A percentile compares a stretch with the other conserved stretches of the same genome.
phyloP scores from a whole-genome alignment of 1,139 yeast species.

The Yamadazyma epiphylla region DNA sequence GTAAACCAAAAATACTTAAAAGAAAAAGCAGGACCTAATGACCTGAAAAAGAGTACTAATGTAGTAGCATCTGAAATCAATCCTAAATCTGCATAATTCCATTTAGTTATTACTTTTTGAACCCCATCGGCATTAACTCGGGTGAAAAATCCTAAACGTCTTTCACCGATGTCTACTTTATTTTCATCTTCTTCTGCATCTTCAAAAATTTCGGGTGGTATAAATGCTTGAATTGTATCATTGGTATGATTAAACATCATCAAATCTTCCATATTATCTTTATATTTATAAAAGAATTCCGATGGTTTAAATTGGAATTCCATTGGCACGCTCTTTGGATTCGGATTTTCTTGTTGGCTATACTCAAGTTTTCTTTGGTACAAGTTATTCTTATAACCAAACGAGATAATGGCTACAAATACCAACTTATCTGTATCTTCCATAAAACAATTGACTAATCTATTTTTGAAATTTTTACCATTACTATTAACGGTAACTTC shows the following conservation, averaged over 20 bases:
- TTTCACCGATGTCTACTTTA: slow-evolving; percentile 24
- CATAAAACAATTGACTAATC: slow-evolving; percentile 34
- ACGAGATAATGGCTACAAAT: slow-evolving; percentile 32
- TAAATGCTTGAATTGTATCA: slow-evolving; percentile 26
- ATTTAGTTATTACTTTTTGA: slow-evolving; percentile 18
- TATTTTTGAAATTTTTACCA: slow-evolving; percentile 34
- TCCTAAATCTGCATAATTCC: slow-evolving; percentile 19
- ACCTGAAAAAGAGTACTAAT: slow-evolving; percentile 25
- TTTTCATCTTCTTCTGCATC: slow-evolving; percentile 14
- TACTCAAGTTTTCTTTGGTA: slow-evolving; percentile 13
- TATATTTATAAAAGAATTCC: slow-evolving; percentile 28
- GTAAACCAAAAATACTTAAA: slow-evolving; percentile 22
- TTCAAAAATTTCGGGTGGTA: slow-evolving; percentile 28
- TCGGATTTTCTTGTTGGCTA: slow-evolving; percentile 4
- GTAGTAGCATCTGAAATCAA: slow-evolving; percentile 32
- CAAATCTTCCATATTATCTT: slow-evolving; percentile 25
- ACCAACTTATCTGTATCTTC: slow-evolving; percentile 26
- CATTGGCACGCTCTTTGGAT: slow-evolving; percentile 22
- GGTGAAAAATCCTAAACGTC: slow-evolving; percentile 32
- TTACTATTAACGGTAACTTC: slow-evolving; percentile 29
- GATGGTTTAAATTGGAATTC: slow-evolving; percentile 30
- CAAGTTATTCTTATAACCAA: slow-evolving; percentile 27
- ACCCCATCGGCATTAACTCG: slow-evolving; percentile 30
- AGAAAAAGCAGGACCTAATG: slow-evolving; percentile 25
- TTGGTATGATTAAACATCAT: slow-evolving; percentile 26